Base-by-base conservation (phyloP, 495 filamentous ascomycete genomes). In the Podospora bellae-mahoneyi region DNA sequence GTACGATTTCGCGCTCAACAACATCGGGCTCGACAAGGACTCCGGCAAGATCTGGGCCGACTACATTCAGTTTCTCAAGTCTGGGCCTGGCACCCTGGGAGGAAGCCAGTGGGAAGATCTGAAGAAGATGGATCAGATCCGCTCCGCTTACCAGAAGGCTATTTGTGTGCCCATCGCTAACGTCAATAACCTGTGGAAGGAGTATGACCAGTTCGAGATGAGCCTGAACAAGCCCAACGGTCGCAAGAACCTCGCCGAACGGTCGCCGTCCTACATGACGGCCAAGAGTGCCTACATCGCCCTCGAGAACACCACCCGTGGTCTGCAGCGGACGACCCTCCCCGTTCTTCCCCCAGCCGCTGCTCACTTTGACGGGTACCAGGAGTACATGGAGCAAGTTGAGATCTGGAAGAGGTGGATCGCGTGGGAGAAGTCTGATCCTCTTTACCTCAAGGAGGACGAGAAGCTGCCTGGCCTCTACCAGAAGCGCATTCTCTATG, bases 121-220 rank as follows among this genome's bases (percentile, higher is more conserved):
- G 76, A 95, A 98, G 73, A 99, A 99, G 84, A 96, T 96, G 92
- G 95, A 99, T 71, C 78, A 88, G 68, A 80, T 99, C 23, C 88
- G 95, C 26, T 96, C 94, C 74, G 90, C 91, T 3, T 98, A 97
- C 75, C 94, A 97, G 72, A 88, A 88, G 34, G 94, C 95, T 16
- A 89, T 96, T 55, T 88, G 85, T 69, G 87, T 97, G 64, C 95
- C 95, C 4, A 94, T 90, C 15, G 84, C 89, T 60, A 91, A 87
- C 39, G 85, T 95, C 60, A 92, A 93, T 71, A 83, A 82, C 15
- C 77, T 99, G 10, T 99, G 95, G 95, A 97, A 95, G 79, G 94
- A 99, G 74, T 99, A 98, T 74, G 93, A 97, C 78, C 85, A 89
- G 72, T 99, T 98, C 74, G 95, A 99, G 78, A 91, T 93, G 87